phyloP scores from a whole-genome alignment of 441 rosid genomes.

The Macaranga tanarius region DNA sequence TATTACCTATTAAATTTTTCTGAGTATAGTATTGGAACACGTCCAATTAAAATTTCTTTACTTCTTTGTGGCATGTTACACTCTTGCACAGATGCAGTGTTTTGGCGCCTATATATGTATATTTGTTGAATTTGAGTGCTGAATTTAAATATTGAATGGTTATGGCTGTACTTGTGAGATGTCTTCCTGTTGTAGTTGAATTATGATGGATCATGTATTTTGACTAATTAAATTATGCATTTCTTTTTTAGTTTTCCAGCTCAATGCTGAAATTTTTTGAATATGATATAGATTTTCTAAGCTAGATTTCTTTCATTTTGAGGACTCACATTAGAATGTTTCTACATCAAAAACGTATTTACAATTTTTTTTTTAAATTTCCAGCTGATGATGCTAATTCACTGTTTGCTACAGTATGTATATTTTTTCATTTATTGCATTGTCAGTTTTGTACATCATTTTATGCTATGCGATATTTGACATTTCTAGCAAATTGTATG shows the following conservation, averaged over 20 bases:
- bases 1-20: background rate
- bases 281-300: background rate
- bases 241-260: background rate
- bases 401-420: too few relatives aligned
- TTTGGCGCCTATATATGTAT: background rate
- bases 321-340: background rate
- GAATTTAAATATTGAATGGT: background rate
- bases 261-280: background rate
- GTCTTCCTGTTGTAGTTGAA: constrained; percentile 2
- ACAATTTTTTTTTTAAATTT: background rate
- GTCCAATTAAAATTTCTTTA: background rate
- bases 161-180: background rate
- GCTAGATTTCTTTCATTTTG: background rate
- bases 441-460: background rate
- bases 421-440: background rate
- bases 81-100: background rate
- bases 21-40: background rate
- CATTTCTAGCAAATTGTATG: background rate
- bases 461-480: background rate
- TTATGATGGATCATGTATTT: background rate
- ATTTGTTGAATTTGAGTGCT: constrained; percentile 1
- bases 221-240: background rate
- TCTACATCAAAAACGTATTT: background rate
- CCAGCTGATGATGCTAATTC: background rate
- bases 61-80: background rate